Conservation (phyloP, 2,329 filamentous ascomycete genomes). For the Pyricularia pennisetigena region DNA sequence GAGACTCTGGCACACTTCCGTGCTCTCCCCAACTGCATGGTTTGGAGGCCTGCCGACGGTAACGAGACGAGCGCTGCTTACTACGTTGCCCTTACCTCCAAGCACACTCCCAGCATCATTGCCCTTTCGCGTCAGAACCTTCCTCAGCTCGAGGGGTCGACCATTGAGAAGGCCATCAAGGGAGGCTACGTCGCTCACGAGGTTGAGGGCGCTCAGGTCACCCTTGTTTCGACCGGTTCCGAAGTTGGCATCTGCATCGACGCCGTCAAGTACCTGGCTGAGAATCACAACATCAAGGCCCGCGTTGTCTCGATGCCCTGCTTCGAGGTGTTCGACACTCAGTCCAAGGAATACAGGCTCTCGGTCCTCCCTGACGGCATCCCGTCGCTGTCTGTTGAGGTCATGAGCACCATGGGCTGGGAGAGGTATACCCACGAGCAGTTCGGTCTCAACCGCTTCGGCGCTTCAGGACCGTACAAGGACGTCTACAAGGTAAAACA, state of each 20-base stretch:
- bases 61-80: constrained; percentile 98
- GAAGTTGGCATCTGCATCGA: constrained; percentile 93
- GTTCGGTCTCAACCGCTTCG: constrained; percentile 98
- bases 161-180: constrained; percentile 81
- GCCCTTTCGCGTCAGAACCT: constrained; percentile 97
- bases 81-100: constrained; percentile 86
- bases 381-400: constrained; percentile 87
- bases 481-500: constrained; percentile 76
- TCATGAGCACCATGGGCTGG: constrained; percentile 96
- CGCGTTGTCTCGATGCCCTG: constrained; percentile 94
- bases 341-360: constrained; percentile 91
- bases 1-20: constrained; percentile 98
- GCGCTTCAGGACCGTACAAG: constrained; percentile 94
- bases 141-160: constrained; percentile 91
- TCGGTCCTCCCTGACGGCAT: constrained; percentile 89
- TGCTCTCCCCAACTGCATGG: constrained; percentile 97
- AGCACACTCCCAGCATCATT: constrained; percentile 84
- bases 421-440: constrained; percentile 99
- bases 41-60: constrained; percentile 96
- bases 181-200: constrained; percentile 90
- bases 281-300: constrained; percentile 78
- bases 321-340: constrained; percentile 92
- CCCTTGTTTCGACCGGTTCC: constrained; percentile 88
- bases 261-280: constrained; percentile 80
- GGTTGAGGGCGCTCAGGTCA: constrained; percentile 73